These are phyloP conservation scores for Talaromyces nanjingensis DNA, from an alignment of 495 filamentous ascomycete species.

Conservation along the genomic window DNA sequence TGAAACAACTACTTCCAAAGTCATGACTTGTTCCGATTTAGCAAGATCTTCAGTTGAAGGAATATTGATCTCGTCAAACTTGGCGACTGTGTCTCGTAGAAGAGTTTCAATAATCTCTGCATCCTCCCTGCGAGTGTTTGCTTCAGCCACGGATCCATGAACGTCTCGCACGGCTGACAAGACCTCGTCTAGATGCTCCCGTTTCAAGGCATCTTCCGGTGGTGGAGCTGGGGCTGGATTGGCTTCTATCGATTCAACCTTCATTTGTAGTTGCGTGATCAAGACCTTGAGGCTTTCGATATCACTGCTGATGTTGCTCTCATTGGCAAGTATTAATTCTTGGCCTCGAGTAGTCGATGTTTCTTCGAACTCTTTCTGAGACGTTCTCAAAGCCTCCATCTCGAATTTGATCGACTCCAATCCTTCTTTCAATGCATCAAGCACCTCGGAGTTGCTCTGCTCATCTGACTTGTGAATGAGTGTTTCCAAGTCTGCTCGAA, in stretches of 20 bases:
- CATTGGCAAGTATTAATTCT: conserved; percentile 51
- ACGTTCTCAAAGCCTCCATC: conserved; percentile 64
- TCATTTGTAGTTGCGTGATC: conserved; percentile 72
- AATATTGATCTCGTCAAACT: conserved; percentile 69
- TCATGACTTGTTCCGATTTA: conserved; percentile 69
- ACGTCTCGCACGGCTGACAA: conserved; percentile 51
- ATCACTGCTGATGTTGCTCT: conserved; percentile 50
- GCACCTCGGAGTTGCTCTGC: conserved; percentile 75
- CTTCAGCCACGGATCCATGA: conserved; percentile 45
- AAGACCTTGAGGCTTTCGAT: conserved; percentile 77
- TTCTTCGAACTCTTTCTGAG: conserved; percentile 31
- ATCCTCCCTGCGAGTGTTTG: conserved; percentile 61
- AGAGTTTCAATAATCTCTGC: conserved; percentile 84
- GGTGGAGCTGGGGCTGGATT: conserved; percentile 43
- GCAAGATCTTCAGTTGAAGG: conserved; percentile 52
- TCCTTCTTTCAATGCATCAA: conserved; percentile 77
- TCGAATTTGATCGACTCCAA: conserved; percentile 65
- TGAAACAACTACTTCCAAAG: conserved; percentile 59
- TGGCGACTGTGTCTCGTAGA: conserved; percentile 74
- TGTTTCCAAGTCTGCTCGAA: conserved; percentile 69
- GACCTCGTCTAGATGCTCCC: conserved; percentile 55
- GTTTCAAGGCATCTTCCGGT: conserved; percentile 38
- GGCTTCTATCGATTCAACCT: conserved; percentile 72
- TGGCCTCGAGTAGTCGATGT: conserved; percentile 36
- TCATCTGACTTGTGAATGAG: conserved; percentile 71